Percentiles rank a stretch among this genome's conserved stretches.
These are phyloP conservation scores for Pugionium dolabratum DNA, from an alignment of 345 rosid genomes.

Conservation along the genomic window DNA sequence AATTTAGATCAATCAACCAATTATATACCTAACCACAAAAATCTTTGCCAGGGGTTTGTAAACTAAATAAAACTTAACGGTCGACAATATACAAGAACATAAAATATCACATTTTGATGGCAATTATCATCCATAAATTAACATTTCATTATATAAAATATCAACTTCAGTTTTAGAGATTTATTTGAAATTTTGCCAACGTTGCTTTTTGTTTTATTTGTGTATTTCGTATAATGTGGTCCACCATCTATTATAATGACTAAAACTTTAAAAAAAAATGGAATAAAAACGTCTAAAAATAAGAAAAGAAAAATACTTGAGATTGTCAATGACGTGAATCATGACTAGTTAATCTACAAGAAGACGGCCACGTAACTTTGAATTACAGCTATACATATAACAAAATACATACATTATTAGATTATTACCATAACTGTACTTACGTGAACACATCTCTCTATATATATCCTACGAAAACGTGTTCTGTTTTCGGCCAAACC, in stretches of 20 bases:
- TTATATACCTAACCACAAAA: constrained; percentile 30
- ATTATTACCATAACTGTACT: constrained; percentile 32
- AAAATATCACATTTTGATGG: too few species aligned
- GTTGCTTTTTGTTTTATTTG: constrained; percentile 5
- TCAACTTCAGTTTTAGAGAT: constrained; percentile 2
- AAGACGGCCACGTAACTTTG: constrained; percentile 38
- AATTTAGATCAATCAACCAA: constrained; percentile 24
- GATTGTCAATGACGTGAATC: constrained; percentile 40
- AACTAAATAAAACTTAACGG: background rate
- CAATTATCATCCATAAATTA: background rate
- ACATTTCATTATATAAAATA: background rate
- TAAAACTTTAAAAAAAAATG: constrained; percentile 10
- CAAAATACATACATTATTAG: constrained; percentile 5
- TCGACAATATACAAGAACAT: too few species aligned
- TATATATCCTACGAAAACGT: constrained; percentile 37
- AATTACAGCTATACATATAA: constrained; percentile 29
- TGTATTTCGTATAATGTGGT: constrained; percentile 29
- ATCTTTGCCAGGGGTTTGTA: constrained; percentile 14
- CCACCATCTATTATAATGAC: constrained; percentile 26
- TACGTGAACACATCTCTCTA: constrained; percentile 23
- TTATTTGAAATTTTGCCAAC: constrained; percentile 5
- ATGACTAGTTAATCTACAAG: constrained; percentile 29
- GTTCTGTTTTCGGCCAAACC: constrained; percentile 35
- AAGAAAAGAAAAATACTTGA: constrained; percentile 5
- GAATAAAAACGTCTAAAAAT: constrained; percentile 8